Evolutionary conservation across 345 rosid genomes (phyloP).

Genomic region (Acer negundo): DNA sequence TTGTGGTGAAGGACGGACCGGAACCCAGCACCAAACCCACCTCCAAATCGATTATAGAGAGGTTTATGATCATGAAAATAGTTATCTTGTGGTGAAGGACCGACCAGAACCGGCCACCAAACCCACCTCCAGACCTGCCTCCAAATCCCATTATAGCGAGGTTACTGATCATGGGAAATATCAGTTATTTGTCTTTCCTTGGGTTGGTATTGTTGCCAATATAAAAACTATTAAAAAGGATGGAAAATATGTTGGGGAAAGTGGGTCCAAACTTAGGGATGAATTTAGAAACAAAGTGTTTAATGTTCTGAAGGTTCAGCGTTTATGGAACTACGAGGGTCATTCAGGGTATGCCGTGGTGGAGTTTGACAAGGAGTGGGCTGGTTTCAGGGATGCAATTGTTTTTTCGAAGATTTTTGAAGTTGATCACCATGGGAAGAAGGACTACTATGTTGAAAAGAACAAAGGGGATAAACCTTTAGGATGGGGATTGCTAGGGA

Average conservation of each 20-base stretch:
- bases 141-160: neutral
- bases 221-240: slow-evolving; percentile 36
- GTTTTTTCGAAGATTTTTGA: slow-evolving; percentile 52
- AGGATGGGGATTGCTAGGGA: slow-evolving; percentile 78
- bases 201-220: slow-evolving; percentile 69
- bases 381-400: slow-evolving; percentile 58
- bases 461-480: slow-evolving; percentile 38
- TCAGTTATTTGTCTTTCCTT: slow-evolving; percentile 57
- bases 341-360: slow-evolving; percentile 70
- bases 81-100: slow-evolving; percentile 21
- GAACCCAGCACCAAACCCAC: neutral
- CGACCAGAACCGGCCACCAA: neutral
- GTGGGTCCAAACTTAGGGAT: slow-evolving; percentile 57
- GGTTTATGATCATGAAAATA: slow-evolving; percentile 1
- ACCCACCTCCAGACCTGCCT: neutral
- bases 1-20: slow-evolving; percentile 14
- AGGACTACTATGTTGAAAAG: slow-evolving; percentile 37
- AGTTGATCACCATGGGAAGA: slow-evolving; percentile 44
- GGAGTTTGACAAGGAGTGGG: slow-evolving; percentile 59
- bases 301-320: slow-evolving; percentile 55
- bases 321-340: slow-evolving; percentile 55
- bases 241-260: slow-evolving; percentile 54
- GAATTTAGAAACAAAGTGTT: slow-evolving; percentile 55
- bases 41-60: neutral
- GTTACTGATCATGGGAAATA: slow-evolving; percentile 6